Evolutionary conservation across 352 stramenopile genomes (phyloP), one percentile per base, ranked within the genome.

Genomic region (Salisapilia sapeloensis): DNA sequence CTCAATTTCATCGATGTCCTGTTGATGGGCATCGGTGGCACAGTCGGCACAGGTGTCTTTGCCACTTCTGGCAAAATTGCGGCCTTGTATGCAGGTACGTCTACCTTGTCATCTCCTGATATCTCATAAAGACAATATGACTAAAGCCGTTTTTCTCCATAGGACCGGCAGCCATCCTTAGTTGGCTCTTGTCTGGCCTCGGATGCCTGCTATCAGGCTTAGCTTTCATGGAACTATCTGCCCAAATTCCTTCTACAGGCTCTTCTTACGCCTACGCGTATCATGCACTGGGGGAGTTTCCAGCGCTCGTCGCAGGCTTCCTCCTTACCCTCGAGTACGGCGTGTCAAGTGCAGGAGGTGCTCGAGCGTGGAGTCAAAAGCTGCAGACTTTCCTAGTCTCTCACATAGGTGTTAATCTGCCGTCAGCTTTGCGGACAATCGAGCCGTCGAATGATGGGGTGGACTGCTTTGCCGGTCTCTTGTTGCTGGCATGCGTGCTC

Each of bases 181-280:
- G 59, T 24, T 96, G 80, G 74, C 46, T 81, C 2, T 53, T 96
- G 14, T 70, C 70, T 0, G 87, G 80, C 5, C 6, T 72, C 2
- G 79, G 75, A 11, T 93, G 83, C 14, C 56, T 79, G 3, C 39
- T 86, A 8, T 90, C 57, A 20, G 85, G 75, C 0, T 50, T 93
- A 6, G 92, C 77, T 35, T 97, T 92, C 53, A 93, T 93, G 46
- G 87, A 97, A 51, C 57, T 95, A 6, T 74, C 80, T 25, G 66
- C 54, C 18, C 50, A 76, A 23, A 83, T 97, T 30, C 86, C 87
- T 10, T 90, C 64, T 6, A 58, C 82, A 0, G 90, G 90, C 0
- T 91, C 63, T 39, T 95, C 81, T 5, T 97, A 97, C 42, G 76
- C 81, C 6, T 97, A 96, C 52, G 60, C 86, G 0, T 97, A 95